Conservation (phyloP, 208 protist genomes). For the Trypanosoma platydactyli region DNA sequence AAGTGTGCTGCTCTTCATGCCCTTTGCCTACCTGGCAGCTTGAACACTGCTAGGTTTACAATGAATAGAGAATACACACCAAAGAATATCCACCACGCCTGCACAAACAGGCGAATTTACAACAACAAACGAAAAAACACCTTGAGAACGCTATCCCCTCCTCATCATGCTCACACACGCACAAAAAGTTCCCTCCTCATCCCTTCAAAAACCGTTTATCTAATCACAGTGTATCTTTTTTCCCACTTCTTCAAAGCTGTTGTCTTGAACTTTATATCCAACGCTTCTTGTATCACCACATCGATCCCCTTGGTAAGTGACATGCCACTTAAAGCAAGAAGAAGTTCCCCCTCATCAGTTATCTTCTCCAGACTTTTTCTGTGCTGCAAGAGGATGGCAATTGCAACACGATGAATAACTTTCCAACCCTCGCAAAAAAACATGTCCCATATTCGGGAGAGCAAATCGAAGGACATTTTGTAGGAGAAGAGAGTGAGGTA, state of each 20-base stretch:
- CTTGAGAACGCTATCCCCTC: background rate
- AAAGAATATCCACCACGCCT: too few species aligned
- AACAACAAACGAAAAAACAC: too few species aligned
- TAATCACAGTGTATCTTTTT: background rate
- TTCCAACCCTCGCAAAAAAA: slow-evolving; percentile 94
- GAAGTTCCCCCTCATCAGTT: slow-evolving; percentile 48
- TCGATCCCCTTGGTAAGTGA: slow-evolving; percentile 63
- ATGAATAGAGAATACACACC: too few species aligned
- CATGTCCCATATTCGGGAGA: slow-evolving; percentile 90
- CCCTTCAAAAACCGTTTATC: background rate
- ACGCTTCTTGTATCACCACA: slow-evolving; percentile 48
- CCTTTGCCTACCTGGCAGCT: slow-evolving; percentile 1
- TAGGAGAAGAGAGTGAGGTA: slow-evolving; percentile 89
- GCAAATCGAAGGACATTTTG: slow-evolving; percentile 73
- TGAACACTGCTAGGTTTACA: slow-evolving; percentile 10
- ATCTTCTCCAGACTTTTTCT: slow-evolving; percentile 38
- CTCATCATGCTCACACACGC: too few species aligned
- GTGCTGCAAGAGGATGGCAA: slow-evolving; percentile 76
- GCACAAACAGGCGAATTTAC: too few species aligned
- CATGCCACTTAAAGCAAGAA: slow-evolving; percentile 60
- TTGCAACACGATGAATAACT: slow-evolving; percentile 79
- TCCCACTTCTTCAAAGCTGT: slow-evolving; percentile 32
- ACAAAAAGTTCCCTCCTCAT: too few species aligned
- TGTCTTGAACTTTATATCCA: slow-evolving; percentile 77
- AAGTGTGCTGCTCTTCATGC: slow-evolving; percentile 22